Evolutionary conservation across 768 basidiomycete species (phyloP).

Genomic region (Naematelia aurantialba): DNA sequence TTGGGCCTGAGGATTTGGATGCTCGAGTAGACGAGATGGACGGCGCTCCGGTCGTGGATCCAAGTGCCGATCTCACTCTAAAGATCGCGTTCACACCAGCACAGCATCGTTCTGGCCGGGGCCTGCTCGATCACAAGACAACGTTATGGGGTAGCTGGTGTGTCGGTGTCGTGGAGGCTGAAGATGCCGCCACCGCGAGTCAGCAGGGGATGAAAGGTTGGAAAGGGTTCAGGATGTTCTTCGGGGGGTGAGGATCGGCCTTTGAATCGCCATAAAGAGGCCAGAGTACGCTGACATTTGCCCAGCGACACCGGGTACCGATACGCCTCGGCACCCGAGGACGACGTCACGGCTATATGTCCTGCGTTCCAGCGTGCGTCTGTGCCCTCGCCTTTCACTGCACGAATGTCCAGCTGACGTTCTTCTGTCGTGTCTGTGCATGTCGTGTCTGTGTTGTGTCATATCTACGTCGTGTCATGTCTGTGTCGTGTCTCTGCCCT

Average conservation of each 20-base stretch:
- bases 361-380: conserved; percentile 46
- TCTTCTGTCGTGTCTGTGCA: background rate
- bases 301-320: conserved; percentile 48
- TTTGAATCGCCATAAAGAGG: background rate
- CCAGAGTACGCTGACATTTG: background rate
- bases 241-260: conserved; percentile 42
- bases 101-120: conserved; percentile 48
- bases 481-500: conserved; percentile 2
- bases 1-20: conserved; percentile 1
- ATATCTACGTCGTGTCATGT: no score
- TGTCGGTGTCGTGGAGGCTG: conserved; percentile 33
- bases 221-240: conserved; percentile 44
- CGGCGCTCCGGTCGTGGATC: background rate
- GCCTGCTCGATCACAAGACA: conserved; percentile 48
- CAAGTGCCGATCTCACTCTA: conserved; percentile 21
- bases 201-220: conserved; percentile 37
- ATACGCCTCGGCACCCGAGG: conserved; percentile 44
- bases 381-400: background rate
- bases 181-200: conserved; percentile 11
- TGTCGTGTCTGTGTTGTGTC: no score
- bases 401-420: background rate
- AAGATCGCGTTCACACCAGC: conserved; percentile 49
- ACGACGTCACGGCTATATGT: conserved; percentile 40
- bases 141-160: conserved; percentile 49
- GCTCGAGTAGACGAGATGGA: conserved; percentile 1